Base-by-base conservation (phyloP, 140 eudicot species). In the Senecio squalidus region DNA sequence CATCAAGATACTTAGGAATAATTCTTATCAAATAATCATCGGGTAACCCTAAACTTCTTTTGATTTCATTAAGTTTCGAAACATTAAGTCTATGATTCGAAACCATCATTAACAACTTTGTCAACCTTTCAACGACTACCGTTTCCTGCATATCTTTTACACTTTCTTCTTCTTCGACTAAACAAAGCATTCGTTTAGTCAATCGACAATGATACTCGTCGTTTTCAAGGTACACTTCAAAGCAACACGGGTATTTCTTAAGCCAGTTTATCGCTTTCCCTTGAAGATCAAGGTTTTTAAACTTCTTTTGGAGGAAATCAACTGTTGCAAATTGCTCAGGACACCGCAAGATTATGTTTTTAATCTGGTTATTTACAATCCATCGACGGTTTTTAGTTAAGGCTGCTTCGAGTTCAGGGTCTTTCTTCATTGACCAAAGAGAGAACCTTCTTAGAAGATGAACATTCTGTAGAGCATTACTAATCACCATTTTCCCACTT, bases 341-440 rank as follows among this genome's bases (percentile, higher is more conserved):
- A 48, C 81, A 84, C 25, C 85, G 55, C 20, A 86, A 66, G 67
- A 91, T 79, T 59, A 86, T 83, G 74, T 83, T 83, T 71, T 91
- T 91, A 44, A 86, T 81, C 71, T 91, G 96, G 69, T 83, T 86
- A 57, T 91, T 91, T 27, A 86, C 80, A 39, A 86, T 60, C 98
- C 98, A 91, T 24, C 98, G 65, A 6, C 85, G 88, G 67, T 86
- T 91, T 66, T 94, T 72, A 7, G 80, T 76, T 40, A 91, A 74
- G 15, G 98, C 84, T 47, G 82, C 68, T 79, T 91, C 98, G 24
- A 91, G 94, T 74, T 91, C 94, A 0, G 84, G 92, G 25, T 86
- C 96, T 70, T 91, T 91, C 81, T 86, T 86, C 96, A 86, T 83
- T 21, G 96, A 86, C 94, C 96, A 91, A 4, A 91, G 80, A 17